Percentiles rank a stretch among this genome's conserved stretches.
These are phyloP conservation scores for Zalerion maritima DNA, from an alignment of 495 filamentous ascomycete species.

Conservation along the genomic window DNA sequence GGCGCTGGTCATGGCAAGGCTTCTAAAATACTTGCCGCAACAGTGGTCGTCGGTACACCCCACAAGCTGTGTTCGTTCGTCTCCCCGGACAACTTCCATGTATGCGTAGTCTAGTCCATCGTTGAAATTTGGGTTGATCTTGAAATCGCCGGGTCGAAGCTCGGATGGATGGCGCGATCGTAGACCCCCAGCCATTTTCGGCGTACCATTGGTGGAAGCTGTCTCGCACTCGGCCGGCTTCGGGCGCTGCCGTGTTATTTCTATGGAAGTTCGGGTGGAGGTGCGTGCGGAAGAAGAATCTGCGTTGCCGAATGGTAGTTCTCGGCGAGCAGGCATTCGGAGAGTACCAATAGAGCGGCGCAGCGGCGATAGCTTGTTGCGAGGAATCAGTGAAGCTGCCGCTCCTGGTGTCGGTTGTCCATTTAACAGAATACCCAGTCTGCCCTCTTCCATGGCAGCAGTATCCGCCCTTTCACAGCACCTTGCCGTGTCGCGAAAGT, in stretches of 20 bases:
- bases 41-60: conserved; percentile 66
- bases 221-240: conserved; percentile 1
- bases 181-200: conserved; percentile 26
- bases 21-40: conserved; percentile 60
- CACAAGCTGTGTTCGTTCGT: conserved; percentile 58
- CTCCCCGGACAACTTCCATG: conserved; percentile 56
- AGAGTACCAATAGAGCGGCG: background rate
- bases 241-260: conserved; percentile 1
- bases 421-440: conserved; percentile 24
- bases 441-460: background rate
- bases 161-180: conserved; percentile 36
- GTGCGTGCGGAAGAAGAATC: conserved; percentile 3
- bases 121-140: conserved; percentile 62
- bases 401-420: conserved; percentile 10
- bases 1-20: conserved; percentile 40
- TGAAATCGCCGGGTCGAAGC: conserved; percentile 58
- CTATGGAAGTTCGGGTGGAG: background rate
- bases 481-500: conserved; percentile 3
- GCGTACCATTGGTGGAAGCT: conserved; percentile 11
- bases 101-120: conserved; percentile 63
- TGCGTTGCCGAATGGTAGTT: conserved; percentile 4
- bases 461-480: conserved; percentile 1
- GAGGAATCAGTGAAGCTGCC: background rate
- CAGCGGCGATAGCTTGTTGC: conserved; percentile 1
- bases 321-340: conserved; percentile 2